Percentiles rank a stretch among this genome's conserved stretches.
Evolutionary conservation across 306 rosid species (phyloP).

Genomic region (Gleditsia sinensis): DNA sequence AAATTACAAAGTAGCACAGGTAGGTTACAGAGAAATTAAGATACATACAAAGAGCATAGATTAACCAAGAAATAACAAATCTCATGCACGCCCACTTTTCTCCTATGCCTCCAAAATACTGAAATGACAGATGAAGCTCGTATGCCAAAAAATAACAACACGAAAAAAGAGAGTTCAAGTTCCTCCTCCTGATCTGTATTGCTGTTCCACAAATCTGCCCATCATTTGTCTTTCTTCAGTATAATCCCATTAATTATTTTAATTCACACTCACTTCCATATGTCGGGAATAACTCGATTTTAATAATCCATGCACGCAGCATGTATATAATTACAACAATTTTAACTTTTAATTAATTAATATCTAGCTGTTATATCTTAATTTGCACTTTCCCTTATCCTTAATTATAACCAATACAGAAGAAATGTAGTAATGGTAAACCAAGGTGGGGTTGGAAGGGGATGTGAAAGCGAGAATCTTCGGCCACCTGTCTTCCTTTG

Average conservation of each 20-base stretch:
- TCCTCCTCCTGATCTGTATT: not conserved
- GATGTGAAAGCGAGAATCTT: slow-evolving; percentile 35
- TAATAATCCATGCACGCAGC: slow-evolving; percentile 44
- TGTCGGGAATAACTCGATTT: slow-evolving; percentile 40
- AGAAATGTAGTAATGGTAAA: slow-evolving; percentile 6
- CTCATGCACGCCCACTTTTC: slow-evolving; percentile 6
- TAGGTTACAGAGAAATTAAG: slow-evolving; percentile 12
- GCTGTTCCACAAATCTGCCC: slow-evolving; percentile 37
- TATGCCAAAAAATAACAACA: not conserved
- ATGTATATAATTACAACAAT: slow-evolving; percentile 38
- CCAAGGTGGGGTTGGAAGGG: not conserved
- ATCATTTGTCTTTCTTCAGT: slow-evolving; percentile 31
- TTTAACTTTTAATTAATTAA: slow-evolving; percentile 8
- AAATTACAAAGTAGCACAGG: not conserved
- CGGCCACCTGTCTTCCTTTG: slow-evolving; percentile 23
- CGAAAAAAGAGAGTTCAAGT: not conserved
- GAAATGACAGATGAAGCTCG: slow-evolving; percentile 2
- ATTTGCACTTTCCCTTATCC: slow-evolving; percentile 27
- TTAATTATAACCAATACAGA: slow-evolving; percentile 8
- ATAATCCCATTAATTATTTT: slow-evolving; percentile 24
- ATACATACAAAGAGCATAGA: slow-evolving; percentile 27
- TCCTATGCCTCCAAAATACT: not conserved
- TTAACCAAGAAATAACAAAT: slow-evolving; percentile 31
- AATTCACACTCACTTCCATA: slow-evolving; percentile 50
- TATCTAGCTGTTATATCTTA: not conserved